Evolutionary conservation across 129 eudicot genomes (phyloP), one percentile per base, ranked within the genome.

Genomic region (Centella asiatica): DNA sequence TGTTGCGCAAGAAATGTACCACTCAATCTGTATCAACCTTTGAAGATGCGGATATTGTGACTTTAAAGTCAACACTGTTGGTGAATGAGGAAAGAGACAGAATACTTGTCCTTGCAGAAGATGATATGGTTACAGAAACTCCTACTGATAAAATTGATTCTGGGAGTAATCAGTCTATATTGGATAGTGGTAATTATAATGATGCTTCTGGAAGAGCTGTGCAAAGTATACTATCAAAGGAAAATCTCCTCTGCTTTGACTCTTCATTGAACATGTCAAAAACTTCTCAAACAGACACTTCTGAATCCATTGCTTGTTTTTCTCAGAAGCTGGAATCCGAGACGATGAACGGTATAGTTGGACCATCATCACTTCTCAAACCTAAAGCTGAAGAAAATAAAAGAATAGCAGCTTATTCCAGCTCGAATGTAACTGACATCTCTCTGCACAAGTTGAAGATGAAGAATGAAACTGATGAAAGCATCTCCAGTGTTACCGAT

Each of bases 31-130:
- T 42, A 37, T 70, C 67, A 62, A 33, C 81, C 46, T 47, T 28
- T 2, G 78, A 78, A 36, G 78, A 67, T 64, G 72, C 71, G 37
- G 64, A 69, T 60, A 29, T 68, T 60, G 69, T 32, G 63, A 71
- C 65, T 69, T 55, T 55, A 60, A 74, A 62, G 64, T 72, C 80
- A 17, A 76, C 65, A 62, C 44, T 58, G 69, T 47, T 67, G 39
- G 57, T 57, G 28, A 70, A 11, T 40, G 78, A 71, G 51, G 64
- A 51, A 61, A 67, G 45, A 68, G 83, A 71, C 36, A 57, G 51
- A 37, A 65, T 78, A 60, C 68, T 87, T 66, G 44, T 93, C 74
- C 80, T 84, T 71, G 82, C 95, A 23, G 98, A 87, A 61, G 99
- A 87, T 66, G 96, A 92, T 81, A 64, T 40, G n/a, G 94, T 81